These are phyloP conservation scores for Fusarium haematococcum DNA, from an alignment of 2,329 filamentous ascomycete species.

Conservation along the genomic window DNA sequence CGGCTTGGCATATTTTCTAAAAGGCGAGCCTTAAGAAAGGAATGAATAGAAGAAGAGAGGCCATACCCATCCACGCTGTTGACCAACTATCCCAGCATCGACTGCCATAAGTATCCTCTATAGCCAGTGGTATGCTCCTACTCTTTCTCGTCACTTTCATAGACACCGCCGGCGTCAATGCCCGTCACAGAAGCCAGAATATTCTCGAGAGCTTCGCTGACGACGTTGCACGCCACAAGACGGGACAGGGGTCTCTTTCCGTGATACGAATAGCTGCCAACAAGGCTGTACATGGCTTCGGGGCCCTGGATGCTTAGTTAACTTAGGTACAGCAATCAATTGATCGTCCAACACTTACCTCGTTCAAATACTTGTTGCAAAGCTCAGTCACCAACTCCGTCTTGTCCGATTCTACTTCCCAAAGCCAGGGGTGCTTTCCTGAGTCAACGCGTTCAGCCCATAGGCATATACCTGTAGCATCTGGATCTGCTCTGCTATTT, in stretches of 20 bases:
- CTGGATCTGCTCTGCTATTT: background rate
- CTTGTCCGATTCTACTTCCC: background rate
- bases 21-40: background rate
- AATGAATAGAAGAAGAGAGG: background rate
- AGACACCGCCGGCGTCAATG: background rate
- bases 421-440: background rate
- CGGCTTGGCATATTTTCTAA: too few species aligned
- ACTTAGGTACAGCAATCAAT: background rate
- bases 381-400: background rate
- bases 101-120: background rate
- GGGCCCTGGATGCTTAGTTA: background rate
- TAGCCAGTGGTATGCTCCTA: background rate
- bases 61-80: background rate
- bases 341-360: background rate
- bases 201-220: background rate
- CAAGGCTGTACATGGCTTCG: background rate
- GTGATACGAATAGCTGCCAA: background rate
- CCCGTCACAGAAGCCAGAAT: background rate
- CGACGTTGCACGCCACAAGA: background rate
- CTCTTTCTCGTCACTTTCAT: background rate
- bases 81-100: background rate
- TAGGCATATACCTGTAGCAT: background rate
- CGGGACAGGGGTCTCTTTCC: background rate
- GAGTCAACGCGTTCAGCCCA: background rate
- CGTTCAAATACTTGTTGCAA: background rate